Base-by-base conservation (phyloP, 768 basidiomycete species). In the Boletus reticuloceps region DNA sequence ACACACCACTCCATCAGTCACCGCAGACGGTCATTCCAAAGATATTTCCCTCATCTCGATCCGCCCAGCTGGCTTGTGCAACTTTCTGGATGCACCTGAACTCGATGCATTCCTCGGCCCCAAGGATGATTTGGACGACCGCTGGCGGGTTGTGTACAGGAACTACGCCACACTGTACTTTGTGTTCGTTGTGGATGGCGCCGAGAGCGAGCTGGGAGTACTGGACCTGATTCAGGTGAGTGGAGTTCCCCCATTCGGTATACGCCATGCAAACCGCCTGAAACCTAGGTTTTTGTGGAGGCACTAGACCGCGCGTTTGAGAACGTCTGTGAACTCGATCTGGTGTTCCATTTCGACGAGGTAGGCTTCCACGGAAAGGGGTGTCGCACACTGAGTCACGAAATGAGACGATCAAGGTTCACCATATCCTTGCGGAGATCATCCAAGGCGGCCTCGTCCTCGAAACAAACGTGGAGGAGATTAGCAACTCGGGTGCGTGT, bases 281-380 rank as follows among this genome's bases (percentile, higher is more conserved):
- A 52, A 60, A 44, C 16, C 32, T 44, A 55, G 95, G 97, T 99
- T 17, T 94, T 99, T 65, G 97, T 99, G 54, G 97, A 99, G 75
- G 88, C 92, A 4, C 79, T 99, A 36, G 97, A 99, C 72, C 80
- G 94, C 37, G 86, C 93, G 16, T 99, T 98, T 68, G 94, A 97
- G 77, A 98, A 98, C 65, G 97, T 99, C 0, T 98, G 97, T 73
- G 97, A 99, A 71, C 78, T 99, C 43, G 97, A 99, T 71, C 80
- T 99, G 13, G 95, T 99, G 48, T 99, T 98, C 71, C 95, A 98
- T 70, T 99, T 98, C 65, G 97, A 98, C 70, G 94, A 98, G 80
- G 95, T 92, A 61, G 32, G 80, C 60, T 32, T 47, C 11, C 13
- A 51, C 29, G 40, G 19, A 16, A 17, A 32, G 45, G 31, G 41